These are phyloP conservation scores for Coemansia nantahalensis DNA, from an alignment of 192 early-diverging fungal genomes.

Conservation along the genomic window DNA sequence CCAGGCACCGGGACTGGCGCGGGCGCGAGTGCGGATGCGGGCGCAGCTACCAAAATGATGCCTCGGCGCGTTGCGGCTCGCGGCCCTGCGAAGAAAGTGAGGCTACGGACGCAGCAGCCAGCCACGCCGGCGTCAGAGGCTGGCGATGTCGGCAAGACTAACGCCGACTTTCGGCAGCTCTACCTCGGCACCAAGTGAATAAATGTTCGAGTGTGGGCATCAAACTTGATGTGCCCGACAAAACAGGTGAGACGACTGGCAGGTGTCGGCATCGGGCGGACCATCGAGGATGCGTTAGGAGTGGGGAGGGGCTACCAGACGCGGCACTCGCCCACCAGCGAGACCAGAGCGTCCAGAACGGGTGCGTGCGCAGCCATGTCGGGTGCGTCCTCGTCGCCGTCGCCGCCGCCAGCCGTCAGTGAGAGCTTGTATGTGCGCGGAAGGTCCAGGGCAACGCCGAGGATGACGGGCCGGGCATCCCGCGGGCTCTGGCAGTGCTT, in stretches of 20 bases:
- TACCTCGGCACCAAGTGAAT: conserved; percentile 4
- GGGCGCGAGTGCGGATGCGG: too few species aligned
- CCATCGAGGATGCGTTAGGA: too few species aligned
- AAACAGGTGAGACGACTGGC: too few species aligned
- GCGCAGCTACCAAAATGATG: conserved; percentile 3
- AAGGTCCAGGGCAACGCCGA: conserved; percentile 30
- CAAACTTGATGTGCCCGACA: too few species aligned
- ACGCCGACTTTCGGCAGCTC: conserved; percentile 37
- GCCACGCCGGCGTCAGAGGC: not conserved
- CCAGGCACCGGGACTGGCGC: not conserved
- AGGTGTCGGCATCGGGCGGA: too few species aligned
- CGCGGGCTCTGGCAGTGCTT: conserved; percentile 14
- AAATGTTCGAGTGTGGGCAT: too few species aligned
- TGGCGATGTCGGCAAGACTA: conserved; percentile 9
- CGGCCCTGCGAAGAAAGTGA: conserved; percentile 27
- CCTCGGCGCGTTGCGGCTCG: conserved; percentile 16
- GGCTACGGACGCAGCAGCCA: not conserved
- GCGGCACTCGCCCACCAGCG: conserved; percentile 17
- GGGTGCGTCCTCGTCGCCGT: conserved; percentile 1
- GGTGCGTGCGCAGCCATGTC: conserved; percentile 9
- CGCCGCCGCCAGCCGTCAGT: conserved; percentile 2
- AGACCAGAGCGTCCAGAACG: conserved; percentile 7
- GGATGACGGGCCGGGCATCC: conserved; percentile 26
- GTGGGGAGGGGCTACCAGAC: conserved; percentile 11
- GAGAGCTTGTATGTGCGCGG: conserved; percentile 21